phyloP scores from a whole-genome alignment of 805 yeast genomes.

The Nakazawaea peltata region DNA sequence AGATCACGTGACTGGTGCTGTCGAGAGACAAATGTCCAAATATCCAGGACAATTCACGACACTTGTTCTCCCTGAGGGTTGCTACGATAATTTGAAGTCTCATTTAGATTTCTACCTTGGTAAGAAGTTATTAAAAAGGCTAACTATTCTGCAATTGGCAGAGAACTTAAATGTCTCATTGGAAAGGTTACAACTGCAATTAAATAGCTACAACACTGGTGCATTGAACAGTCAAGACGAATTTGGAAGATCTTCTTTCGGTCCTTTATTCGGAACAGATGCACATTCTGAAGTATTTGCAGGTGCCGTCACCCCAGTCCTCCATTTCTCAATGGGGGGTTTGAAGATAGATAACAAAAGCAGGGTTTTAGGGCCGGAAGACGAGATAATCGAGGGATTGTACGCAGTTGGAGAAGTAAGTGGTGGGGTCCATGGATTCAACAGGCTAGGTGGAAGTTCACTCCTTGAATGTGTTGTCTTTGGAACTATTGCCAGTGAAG shows the following conservation, averaged over 20 bases:
- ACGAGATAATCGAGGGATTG: constrained; percentile 30
- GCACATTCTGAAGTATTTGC: too few relatives aligned
- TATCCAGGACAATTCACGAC: constrained; percentile 21
- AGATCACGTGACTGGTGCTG: constrained; percentile 40
- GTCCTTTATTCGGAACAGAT: not conserved
- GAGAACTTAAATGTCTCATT: constrained; percentile 17
- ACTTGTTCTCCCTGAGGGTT: constrained; percentile 32
- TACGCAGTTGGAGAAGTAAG: constrained; percentile 68
- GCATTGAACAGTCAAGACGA: too few relatives aligned
- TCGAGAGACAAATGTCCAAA: too few relatives aligned
- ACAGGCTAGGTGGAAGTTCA: constrained; percentile 53
- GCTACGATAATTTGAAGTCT: constrained; percentile 34
- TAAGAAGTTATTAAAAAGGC: constrained; percentile 25
- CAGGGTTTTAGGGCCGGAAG: constrained; percentile 24
- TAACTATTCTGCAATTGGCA: constrained; percentile 22
- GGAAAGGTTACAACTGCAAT: constrained; percentile 16
- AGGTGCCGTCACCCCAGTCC: constrained; percentile 51
- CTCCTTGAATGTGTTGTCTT: constrained; percentile 54
- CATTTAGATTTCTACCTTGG: constrained; percentile 46
- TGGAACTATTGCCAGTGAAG: constrained; percentile 34
- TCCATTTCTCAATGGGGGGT: constrained; percentile 48
- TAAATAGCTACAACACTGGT: too few relatives aligned
- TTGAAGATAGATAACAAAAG: constrained; percentile 22
- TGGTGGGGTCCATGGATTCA: constrained; percentile 63
- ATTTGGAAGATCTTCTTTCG: too few relatives aligned